A percentile compares a stretch with the other conserved stretches of the same genome.
These are phyloP conservation scores for Rhypophila decipiens DNA, from an alignment of 495 filamentous ascomycete genomes.

Conservation along the genomic window DNA sequence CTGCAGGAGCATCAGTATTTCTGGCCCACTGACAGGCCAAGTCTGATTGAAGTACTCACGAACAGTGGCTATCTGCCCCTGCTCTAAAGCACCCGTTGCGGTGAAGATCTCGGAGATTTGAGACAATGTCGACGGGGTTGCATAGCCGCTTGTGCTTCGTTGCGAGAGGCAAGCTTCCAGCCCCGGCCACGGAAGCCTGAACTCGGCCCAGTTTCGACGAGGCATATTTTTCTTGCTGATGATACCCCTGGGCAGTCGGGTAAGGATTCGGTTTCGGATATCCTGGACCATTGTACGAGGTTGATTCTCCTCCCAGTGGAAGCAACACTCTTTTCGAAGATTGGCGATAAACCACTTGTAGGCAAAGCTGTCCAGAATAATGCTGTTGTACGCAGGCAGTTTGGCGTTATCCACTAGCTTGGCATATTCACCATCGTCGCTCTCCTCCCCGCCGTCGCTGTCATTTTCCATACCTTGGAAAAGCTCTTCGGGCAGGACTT, in stretches of 20 bases:
- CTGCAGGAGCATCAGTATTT: background rate
- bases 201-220: background rate
- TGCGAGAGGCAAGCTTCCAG: background rate
- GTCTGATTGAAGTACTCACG: background rate
- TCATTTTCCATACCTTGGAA: background rate
- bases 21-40: background rate
- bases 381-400: background rate
- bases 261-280: background rate
- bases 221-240: background rate
- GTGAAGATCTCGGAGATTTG: background rate
- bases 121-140: too few relatives aligned
- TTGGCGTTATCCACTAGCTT: background rate
- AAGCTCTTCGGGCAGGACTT: background rate
- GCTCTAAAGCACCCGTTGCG: background rate
- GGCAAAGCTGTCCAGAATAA: background rate
- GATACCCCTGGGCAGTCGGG: background rate
- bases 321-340: background rate
- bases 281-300: background rate
- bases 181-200: background rate
- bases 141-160: too few relatives aligned
- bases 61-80: background rate
- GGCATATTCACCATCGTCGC: background rate
- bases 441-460: background rate
- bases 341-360: background rate
- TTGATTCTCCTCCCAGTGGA: background rate